phyloP scores from a whole-genome alignment of 2,329 filamentous ascomycete species.

The Mycosphaerella sp. region DNA sequence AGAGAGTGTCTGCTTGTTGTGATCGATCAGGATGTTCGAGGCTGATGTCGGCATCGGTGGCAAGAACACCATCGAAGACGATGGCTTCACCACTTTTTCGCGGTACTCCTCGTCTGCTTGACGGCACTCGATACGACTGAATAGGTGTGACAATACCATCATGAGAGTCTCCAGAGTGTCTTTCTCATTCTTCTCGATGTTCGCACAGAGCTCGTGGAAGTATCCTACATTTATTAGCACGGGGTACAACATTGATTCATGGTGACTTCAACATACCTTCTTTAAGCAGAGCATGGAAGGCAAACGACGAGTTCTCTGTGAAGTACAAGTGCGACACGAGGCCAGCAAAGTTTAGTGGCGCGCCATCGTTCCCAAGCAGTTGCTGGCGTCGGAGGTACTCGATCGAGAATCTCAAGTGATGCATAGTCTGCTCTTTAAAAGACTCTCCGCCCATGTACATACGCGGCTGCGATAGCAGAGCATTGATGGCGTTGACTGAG shows the following conservation, averaged over 20 bases:
- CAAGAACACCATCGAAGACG: conserved; percentile 60
- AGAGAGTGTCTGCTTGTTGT: conserved; percentile 59
- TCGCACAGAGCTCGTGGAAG: conserved; percentile 57
- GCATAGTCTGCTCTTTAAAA: conserved; percentile 61
- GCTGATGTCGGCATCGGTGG: conserved; percentile 55
- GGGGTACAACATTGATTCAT: neutral
- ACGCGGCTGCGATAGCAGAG: conserved; percentile 62
- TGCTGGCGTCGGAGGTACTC: conserved; percentile 67
- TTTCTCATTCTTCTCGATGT: conserved; percentile 47
- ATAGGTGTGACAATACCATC: conserved; percentile 64
- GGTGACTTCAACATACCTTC: conserved; percentile 40
- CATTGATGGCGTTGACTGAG: conserved; percentile 56
- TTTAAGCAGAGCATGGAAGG: conserved; percentile 67
- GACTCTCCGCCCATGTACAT: conserved; percentile 64
- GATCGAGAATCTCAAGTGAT: conserved; percentile 73
- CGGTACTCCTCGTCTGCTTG: conserved; percentile 45
- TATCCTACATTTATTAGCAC: conserved; percentile 37
- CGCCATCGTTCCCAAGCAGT: conserved; percentile 55
- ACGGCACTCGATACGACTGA: conserved; percentile 53
- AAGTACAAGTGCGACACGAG: conserved; percentile 68
- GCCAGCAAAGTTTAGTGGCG: conserved; percentile 65
- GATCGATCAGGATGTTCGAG: conserved; percentile 49
- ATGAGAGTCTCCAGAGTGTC: conserved; percentile 54
- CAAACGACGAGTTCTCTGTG: conserved; percentile 67
- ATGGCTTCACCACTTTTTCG: conserved; percentile 47